Evolutionary conservation across 345 rosid genomes (phyloP), one percentile per base, ranked within the genome.

Genomic region (Nephelium lappaceum): DNA sequence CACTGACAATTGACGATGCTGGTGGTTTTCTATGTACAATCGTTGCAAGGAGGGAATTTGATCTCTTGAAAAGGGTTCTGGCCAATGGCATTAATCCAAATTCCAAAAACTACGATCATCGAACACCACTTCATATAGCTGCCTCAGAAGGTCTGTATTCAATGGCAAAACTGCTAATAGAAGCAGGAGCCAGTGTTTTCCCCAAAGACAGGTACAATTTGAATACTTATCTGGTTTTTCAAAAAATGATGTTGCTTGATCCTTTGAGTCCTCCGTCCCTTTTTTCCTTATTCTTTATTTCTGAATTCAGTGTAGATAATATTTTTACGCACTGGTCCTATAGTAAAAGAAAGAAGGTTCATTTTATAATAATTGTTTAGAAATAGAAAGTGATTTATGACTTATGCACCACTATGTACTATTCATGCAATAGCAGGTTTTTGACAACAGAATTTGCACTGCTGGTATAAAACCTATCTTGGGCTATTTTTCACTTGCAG

Each of bases 61-160:
- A 88, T 84, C 87, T 90, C 47, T 68, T 95, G 23, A 91, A 87
- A 77, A 84, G 97, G 76, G 80, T 85, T 72, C 80, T 95, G 63
- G 83, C 25, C 9, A 74, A 81, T 73, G 97, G 97, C 41, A 88
- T 87, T 5, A 88, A 93, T 77, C 96, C 96, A 1, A 95, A 87
- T 58, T 88, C 92, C 3, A 90, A 83, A 83, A 91, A 87, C 68
- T 93, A 88, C 79, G 98, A 95, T 83, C 79, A 74, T 67, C 85
- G 98, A 75, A 93, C 98, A 21, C 87, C 97, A 27, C 92, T 95
- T 72, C 97, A 95, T 63, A 64, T 95, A 2, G 98, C 98, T 84
- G 91, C 95, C 42, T 87, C 98, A 2, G 95, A 89, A 82, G 95
- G 95, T 14, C 78, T 79, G 14, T 81, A 83, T 79, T 71, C 82